These are phyloP conservation scores for Candida odintsovae DNA, from an alignment of 805 yeast species.

Conservation along the genomic window DNA sequence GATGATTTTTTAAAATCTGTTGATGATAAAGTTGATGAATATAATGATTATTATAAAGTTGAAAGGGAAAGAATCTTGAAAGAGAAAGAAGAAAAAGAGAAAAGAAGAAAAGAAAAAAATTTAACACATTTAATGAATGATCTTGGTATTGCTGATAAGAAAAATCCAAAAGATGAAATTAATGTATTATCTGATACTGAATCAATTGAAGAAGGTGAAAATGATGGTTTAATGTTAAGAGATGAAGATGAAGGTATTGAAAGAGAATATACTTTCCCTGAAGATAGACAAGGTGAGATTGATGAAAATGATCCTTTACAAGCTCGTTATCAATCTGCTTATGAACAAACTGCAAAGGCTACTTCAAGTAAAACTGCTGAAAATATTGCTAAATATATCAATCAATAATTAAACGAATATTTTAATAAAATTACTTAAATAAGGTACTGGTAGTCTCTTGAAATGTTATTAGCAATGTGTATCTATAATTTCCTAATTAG, in stretches of 20 bases:
- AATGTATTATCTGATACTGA: slow-evolving; percentile 52
- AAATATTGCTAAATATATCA: slow-evolving; percentile 63
- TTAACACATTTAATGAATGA: slow-evolving; percentile 78
- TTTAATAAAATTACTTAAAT: slow-evolving; percentile 1
- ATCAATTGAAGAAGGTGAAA: slow-evolving; percentile 37
- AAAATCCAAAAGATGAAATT: slow-evolving; percentile 37
- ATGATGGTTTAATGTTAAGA: slow-evolving; percentile 33
- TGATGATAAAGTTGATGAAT: slow-evolving; percentile 83
- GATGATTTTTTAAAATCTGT: slow-evolving; percentile 85
- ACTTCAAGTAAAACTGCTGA: slow-evolving; percentile 67
- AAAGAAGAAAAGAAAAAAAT: slow-evolving; percentile 63
- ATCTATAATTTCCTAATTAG: too few species aligned
- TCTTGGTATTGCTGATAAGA: slow-evolving; percentile 55
- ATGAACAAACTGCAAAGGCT: slow-evolving; percentile 54
- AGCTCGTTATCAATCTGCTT: slow-evolving; percentile 66
- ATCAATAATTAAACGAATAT: slow-evolving; percentile 21
- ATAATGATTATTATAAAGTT: slow-evolving; percentile 70
- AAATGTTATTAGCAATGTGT: too few species aligned
- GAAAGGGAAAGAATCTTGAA: slow-evolving; percentile 80
- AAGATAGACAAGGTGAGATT: slow-evolving; percentile 58
- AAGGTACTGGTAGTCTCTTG: too few species aligned
- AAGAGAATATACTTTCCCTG: slow-evolving; percentile 69
- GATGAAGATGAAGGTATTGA: slow-evolving; percentile 45
- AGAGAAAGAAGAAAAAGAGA: slow-evolving; percentile 72
- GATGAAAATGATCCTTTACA: slow-evolving; percentile 48